Evolutionary conservation across 2,329 filamentous ascomycete species (phyloP).

Genomic region (Fusarium cicatricum): DNA sequence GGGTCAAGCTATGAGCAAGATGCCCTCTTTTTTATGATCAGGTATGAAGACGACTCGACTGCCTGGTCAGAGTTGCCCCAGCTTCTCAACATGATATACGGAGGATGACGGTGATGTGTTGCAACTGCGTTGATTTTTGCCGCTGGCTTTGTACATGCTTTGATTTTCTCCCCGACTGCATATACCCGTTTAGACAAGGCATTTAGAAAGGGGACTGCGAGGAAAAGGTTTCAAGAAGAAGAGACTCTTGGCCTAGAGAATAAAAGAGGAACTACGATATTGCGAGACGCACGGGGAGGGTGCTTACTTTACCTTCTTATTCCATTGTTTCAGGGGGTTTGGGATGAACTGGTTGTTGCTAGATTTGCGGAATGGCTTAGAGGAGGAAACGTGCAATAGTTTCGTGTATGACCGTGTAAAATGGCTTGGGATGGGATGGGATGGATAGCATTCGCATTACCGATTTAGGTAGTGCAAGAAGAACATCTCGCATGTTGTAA

Average conservation of each 20-base stretch:
- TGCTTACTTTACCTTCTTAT: not conserved
- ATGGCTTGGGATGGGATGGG: not conserved
- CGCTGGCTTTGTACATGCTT: conserved; percentile 33
- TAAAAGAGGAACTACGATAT: not conserved
- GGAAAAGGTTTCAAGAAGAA: not conserved
- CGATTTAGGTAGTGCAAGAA: not conserved
- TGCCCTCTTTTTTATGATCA: not conserved
- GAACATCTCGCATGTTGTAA: conserved; percentile 6
- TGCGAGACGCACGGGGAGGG: not conserved
- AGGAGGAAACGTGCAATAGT: conserved; percentile 14
- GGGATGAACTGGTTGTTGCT: conserved; percentile 15
- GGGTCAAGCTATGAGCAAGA: conserved; percentile 60
- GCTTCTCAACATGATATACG: conserved; percentile 19
- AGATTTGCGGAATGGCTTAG: conserved; percentile 13
- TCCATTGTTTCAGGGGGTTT: not conserved
- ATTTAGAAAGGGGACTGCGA: conserved; percentile 27
- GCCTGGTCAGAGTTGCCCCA: conserved; percentile 16
- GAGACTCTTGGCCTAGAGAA: conserved; percentile 3
- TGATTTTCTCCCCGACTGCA: conserved; percentile 25
- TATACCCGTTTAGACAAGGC: conserved; percentile 37
- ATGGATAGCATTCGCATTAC: conserved; percentile 1
- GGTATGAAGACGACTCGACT: not conserved
- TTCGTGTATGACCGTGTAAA: conserved; percentile 21
- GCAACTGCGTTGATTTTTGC: conserved; percentile 13
- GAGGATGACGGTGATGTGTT: conserved; percentile 18